phyloP scores from a whole-genome alignment of 2,329 filamentous ascomycete genomes.

The Pseudogymnoascus verrucosus region DNA sequence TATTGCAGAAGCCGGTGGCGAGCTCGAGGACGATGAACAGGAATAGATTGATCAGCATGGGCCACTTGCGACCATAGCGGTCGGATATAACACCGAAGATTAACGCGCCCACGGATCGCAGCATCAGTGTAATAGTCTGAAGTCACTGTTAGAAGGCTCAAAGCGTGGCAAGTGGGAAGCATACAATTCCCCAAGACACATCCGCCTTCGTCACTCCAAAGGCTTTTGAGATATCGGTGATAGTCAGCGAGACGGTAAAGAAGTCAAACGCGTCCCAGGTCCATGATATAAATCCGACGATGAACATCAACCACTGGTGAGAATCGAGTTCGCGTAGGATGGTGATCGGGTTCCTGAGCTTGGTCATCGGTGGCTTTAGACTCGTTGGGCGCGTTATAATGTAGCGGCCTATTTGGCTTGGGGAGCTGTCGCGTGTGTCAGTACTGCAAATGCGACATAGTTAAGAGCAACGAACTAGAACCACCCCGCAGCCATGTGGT shows the following conservation, averaged over 20 bases:
- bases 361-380: slow-evolving; percentile 26
- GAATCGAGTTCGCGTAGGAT: slow-evolving; percentile 23
- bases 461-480: background rate
- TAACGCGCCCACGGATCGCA: slow-evolving; percentile 35
- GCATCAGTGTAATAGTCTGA: slow-evolving; percentile 25
- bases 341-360: slow-evolving; percentile 23
- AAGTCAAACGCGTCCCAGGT: slow-evolving; percentile 61
- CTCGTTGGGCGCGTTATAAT: slow-evolving; percentile 28
- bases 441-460: background rate
- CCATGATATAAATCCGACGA: slow-evolving; percentile 20
- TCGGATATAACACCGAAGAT: slow-evolving; percentile 40
- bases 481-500: slow-evolving; percentile 4
- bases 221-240: slow-evolving; percentile 42
- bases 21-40: slow-evolving; percentile 64
- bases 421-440: slow-evolving; percentile 18
- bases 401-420: slow-evolving; percentile 27
- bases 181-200: slow-evolving; percentile 52
- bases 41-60: slow-evolving; percentile 64
- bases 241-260: slow-evolving; percentile 55
- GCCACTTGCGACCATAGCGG: slow-evolving; percentile 56
- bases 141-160: background rate
- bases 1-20: slow-evolving; percentile 21
- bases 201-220: slow-evolving; percentile 48
- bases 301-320: slow-evolving; percentile 28
- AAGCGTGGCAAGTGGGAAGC: background rate